These are phyloP conservation scores for Colletotrichum abscissum DNA, from an alignment of 2,329 filamentous ascomycete genomes.

Conservation along the genomic window DNA sequence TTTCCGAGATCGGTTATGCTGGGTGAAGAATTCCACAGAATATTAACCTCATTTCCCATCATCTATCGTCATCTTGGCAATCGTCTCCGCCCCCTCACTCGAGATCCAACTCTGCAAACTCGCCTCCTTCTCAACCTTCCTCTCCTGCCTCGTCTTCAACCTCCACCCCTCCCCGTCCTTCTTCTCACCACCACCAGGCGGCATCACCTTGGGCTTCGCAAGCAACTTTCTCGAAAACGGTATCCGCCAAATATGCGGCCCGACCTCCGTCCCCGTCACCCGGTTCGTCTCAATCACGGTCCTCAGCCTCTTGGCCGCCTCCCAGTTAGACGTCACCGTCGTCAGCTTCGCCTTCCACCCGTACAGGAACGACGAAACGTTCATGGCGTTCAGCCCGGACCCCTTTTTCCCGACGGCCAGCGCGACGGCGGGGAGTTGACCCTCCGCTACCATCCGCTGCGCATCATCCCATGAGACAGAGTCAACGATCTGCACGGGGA, in stretches of 20 bases:
- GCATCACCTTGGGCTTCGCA: conserved; percentile 21
- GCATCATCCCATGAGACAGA: conserved; percentile 42
- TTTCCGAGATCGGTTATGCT: too few species aligned
- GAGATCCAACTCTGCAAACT: conserved; percentile 20
- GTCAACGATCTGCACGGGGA: conserved; percentile 47
- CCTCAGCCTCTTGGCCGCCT: conserved; percentile 40
- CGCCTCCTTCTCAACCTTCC: conserved; percentile 32
- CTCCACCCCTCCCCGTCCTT: not conserved
- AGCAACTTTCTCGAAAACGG: conserved; percentile 35
- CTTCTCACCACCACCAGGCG: not conserved
- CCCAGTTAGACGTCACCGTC: conserved; percentile 55
- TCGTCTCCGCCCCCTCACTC: not conserved
- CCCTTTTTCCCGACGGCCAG: conserved; percentile 45
- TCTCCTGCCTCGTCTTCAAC: conserved; percentile 30
- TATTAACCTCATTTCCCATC: not conserved
- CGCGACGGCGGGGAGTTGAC: conserved; percentile 46
- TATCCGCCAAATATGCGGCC: conserved; percentile 35
- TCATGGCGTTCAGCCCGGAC: conserved; percentile 48
- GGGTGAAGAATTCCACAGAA: too few species aligned
- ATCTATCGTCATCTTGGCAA: not conserved
- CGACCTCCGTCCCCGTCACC: conserved; percentile 13
- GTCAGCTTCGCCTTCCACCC: conserved; percentile 49
- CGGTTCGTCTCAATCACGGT: conserved; percentile 30
- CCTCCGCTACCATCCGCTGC: conserved; percentile 41
- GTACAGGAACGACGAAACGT: conserved; percentile 52